These are phyloP conservation scores for Ascochyta fabae DNA, from an alignment of 2,329 filamentous ascomycete genomes.

Conservation along the genomic window DNA sequence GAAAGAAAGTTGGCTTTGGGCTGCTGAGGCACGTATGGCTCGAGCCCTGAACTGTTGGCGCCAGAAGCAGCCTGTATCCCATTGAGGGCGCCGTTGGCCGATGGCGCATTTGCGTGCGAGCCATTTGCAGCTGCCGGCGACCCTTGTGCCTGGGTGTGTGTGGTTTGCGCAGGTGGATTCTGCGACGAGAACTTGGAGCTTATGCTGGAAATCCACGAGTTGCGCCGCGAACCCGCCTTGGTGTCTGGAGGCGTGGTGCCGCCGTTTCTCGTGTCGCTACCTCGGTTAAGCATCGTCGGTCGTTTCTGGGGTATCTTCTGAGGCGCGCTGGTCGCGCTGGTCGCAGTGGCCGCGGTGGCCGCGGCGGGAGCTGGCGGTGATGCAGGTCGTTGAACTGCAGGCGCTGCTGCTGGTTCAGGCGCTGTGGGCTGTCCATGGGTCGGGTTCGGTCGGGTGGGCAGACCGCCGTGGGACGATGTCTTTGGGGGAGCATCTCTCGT, in stretches of 20 bases:
- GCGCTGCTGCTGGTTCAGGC: slow-evolving; percentile 14
- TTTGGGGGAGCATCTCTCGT: slow-evolving; percentile 43
- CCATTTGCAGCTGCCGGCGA: slow-evolving; percentile 49
- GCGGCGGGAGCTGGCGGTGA: slow-evolving; percentile 30
- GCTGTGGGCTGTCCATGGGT: slow-evolving; percentile 26
- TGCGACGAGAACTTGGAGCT: slow-evolving; percentile 86
- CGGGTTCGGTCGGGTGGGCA: slow-evolving; percentile 26
- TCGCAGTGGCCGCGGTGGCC: slow-evolving; percentile 23
- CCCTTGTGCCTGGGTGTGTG: slow-evolving; percentile 43
- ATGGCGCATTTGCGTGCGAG: slow-evolving; percentile 60
- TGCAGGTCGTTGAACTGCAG: slow-evolving; percentile 25
- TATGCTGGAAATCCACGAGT: slow-evolving; percentile 92
- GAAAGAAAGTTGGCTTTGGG: slow-evolving; percentile 80
- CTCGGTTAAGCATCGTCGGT: slow-evolving; percentile 52
- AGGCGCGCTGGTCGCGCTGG: slow-evolving; percentile 28
- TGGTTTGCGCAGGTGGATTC: slow-evolving; percentile 47
- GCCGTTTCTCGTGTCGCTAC: slow-evolving; percentile 47
- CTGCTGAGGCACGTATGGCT: slow-evolving; percentile 75
- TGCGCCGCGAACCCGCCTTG: slow-evolving; percentile 58
- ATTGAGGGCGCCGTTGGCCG: slow-evolving; percentile 48
- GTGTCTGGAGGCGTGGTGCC: slow-evolving; percentile 38
- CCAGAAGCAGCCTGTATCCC: slow-evolving; percentile 44
- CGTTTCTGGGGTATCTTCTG: slow-evolving; percentile 45
- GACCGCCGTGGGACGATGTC: slow-evolving; percentile 45
- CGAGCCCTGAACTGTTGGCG: slow-evolving; percentile 41